These are phyloP conservation scores for Neurospora hispaniola DNA, from an alignment of 495 filamentous ascomycete genomes.

Conservation along the genomic window DNA sequence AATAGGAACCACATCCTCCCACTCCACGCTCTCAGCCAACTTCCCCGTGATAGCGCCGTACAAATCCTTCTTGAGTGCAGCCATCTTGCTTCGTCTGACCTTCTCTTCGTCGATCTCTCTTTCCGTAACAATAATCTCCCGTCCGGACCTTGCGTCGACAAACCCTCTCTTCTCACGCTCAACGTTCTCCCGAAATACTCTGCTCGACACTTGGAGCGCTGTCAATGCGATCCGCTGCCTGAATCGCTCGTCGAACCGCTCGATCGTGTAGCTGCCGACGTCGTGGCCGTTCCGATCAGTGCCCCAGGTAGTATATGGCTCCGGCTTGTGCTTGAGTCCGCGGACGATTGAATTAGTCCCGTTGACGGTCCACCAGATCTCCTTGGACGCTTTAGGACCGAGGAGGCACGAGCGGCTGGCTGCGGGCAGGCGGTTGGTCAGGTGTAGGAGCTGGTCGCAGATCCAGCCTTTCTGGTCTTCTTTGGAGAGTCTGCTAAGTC, in stretches of 20 bases:
- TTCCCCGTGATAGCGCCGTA: slow-evolving; percentile 31
- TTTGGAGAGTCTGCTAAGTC: slow-evolving; percentile 24
- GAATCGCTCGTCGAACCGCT: slow-evolving; percentile 26
- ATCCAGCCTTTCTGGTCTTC: slow-evolving; percentile 27
- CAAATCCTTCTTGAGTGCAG: slow-evolving; percentile 26
- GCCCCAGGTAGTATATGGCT: slow-evolving; percentile 27
- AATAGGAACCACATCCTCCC: slow-evolving; percentile 76
- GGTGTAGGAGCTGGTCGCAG: slow-evolving; percentile 13
- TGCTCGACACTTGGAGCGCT: slow-evolving; percentile 17
- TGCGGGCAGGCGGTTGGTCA: slow-evolving; percentile 20
- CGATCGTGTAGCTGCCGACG: slow-evolving; percentile 27
- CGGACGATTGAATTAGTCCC: slow-evolving; percentile 34
- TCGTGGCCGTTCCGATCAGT: slow-evolving; percentile 31
- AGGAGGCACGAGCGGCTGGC: slow-evolving; percentile 20
- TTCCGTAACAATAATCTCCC: slow-evolving; percentile 20
- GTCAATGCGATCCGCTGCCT: slow-evolving; percentile 20
- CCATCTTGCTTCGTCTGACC: slow-evolving; percentile 33
- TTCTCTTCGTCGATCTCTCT: slow-evolving; percentile 36
- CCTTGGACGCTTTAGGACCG: slow-evolving; percentile 33
- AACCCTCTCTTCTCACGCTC: slow-evolving; percentile 12
- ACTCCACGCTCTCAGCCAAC: slow-evolving; percentile 63
- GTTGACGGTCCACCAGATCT: slow-evolving; percentile 38
- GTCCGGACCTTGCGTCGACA: slow-evolving; percentile 7
- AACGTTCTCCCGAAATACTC: slow-evolving; percentile 19
- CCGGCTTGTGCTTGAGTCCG: slow-evolving; percentile 12